These are phyloP conservation scores for Fusarium praegraminearum DNA, from an alignment of 2,329 filamentous ascomycete species.

Conservation along the genomic window DNA sequence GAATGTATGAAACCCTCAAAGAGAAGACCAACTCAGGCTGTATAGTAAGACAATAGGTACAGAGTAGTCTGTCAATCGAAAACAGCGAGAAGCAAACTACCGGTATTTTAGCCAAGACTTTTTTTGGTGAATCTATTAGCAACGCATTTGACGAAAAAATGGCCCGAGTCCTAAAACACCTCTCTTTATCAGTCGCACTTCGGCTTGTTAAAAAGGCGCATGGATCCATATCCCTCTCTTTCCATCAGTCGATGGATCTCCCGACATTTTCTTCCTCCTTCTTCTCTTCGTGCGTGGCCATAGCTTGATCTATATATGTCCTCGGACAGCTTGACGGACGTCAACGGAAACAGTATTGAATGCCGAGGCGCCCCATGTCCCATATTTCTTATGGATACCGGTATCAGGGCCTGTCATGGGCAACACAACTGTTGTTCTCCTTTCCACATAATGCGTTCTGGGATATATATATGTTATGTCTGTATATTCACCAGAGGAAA, in stretches of 20 bases:
- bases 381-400: slow-evolving; percentile 3
- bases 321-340: slow-evolving; percentile 6
- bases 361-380: not conserved
- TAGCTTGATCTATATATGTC: slow-evolving; percentile 17
- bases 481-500: not conserved
- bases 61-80: not conserved
- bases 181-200: slow-evolving; percentile 1
- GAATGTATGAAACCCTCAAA: not conserved
- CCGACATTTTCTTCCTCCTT: not conserved
- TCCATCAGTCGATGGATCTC: slow-evolving; percentile 4
- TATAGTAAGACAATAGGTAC: not conserved
- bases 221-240: slow-evolving; percentile 11
- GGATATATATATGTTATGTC: not conserved
- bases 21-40: not conserved
- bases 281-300: slow-evolving; percentile 10
- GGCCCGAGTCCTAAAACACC: slow-evolving; percentile 13
- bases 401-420: not conserved
- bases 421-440: not conserved
- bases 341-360: slow-evolving; percentile 9
- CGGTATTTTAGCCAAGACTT: slow-evolving; percentile 29
- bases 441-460: not conserved
- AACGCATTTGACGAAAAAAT: slow-evolving; percentile 24
- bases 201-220: slow-evolving; percentile 12
- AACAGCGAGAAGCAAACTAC: slow-evolving; percentile 32
- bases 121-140: slow-evolving; percentile 10